These are phyloP conservation scores for Nissolia schottii DNA, from an alignment of 306 rosid species.

Conservation along the genomic window DNA sequence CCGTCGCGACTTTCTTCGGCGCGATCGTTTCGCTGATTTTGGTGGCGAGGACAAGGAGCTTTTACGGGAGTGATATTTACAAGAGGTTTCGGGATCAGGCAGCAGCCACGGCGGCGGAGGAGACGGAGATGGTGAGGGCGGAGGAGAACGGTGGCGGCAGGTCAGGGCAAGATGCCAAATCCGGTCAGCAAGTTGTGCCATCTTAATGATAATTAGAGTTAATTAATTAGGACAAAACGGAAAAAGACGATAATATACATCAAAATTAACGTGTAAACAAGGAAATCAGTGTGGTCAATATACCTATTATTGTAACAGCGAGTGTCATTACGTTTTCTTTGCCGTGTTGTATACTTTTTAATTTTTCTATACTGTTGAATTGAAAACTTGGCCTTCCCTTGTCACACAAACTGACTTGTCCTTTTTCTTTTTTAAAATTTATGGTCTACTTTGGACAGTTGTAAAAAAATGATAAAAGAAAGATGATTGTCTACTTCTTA, in stretches of 20 bases:
- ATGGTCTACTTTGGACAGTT: background rate
- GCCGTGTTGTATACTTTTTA: constrained; percentile 7
- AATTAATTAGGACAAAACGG: background rate
- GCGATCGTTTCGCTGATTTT: constrained; percentile 34
- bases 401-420: background rate
- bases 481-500: background rate
- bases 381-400: background rate
- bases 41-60: constrained; percentile 52
- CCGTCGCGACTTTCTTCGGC: constrained; percentile 40
- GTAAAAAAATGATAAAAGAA: background rate
- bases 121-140: background rate
- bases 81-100: constrained; percentile 26
- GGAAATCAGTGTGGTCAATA: background rate
- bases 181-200: constrained; percentile 7
- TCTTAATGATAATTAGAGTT: too few relatives aligned
- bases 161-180: background rate
- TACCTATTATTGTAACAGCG: background rate
- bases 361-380: background rate
- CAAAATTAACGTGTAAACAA: background rate
- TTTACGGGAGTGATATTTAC: constrained; percentile 43
- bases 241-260: background rate
- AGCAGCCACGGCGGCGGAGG: background rate
- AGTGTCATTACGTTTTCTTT: constrained; percentile 11
- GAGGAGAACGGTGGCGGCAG: background rate
- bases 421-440: background rate